These are phyloP conservation scores for Earliella scabrosa DNA, from an alignment of 1,284 basidiomycete genomes.

Conservation along the genomic window DNA sequence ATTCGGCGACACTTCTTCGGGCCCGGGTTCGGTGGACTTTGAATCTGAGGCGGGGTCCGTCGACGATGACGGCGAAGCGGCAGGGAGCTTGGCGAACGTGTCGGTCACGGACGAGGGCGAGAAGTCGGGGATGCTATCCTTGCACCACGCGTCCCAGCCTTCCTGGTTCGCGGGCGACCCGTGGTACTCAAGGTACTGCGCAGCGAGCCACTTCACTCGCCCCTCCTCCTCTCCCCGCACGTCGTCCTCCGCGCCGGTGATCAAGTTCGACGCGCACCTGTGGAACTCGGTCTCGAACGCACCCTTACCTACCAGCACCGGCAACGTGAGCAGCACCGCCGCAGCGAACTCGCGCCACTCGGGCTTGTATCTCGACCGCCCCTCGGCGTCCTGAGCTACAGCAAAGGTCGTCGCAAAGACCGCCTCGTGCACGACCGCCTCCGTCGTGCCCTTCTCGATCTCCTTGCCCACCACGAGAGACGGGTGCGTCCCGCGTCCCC, in stretches of 20 bases:
- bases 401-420: slow-evolving; percentile 76
- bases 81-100: slow-evolving; percentile 16
- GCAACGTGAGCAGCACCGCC: slow-evolving; percentile 61
- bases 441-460: slow-evolving; percentile 68
- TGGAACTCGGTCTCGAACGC: slow-evolving; percentile 74
- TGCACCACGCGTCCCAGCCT: slow-evolving; percentile 65
- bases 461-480: slow-evolving; percentile 55
- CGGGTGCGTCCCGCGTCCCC: slow-evolving; percentile 79
- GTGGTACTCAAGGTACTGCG: slow-evolving; percentile 65
- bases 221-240: slow-evolving; percentile 43
- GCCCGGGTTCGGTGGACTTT: slow-evolving; percentile 46
- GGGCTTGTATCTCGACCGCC: slow-evolving; percentile 19
- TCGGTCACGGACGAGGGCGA: slow-evolving; percentile 21
- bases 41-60: slow-evolving; percentile 46
- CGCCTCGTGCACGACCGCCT: slow-evolving; percentile 78
- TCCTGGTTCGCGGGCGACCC: slow-evolving; percentile 50
- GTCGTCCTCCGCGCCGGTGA: slow-evolving; percentile 56
- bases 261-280: slow-evolving; percentile 64
- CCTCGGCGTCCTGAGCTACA: slow-evolving; percentile 2
- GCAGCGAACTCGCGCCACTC: slow-evolving; percentile 68
- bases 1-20: slow-evolving; percentile 44
- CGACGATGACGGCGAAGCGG: slow-evolving; percentile 51
- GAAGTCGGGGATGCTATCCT: slow-evolving; percentile 51
- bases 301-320: slow-evolving; percentile 53
- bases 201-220: slow-evolving; percentile 64